phyloP scores from a whole-genome alignment of 2,329 filamentous ascomycete species.

The Colletotrichum incanum region DNA sequence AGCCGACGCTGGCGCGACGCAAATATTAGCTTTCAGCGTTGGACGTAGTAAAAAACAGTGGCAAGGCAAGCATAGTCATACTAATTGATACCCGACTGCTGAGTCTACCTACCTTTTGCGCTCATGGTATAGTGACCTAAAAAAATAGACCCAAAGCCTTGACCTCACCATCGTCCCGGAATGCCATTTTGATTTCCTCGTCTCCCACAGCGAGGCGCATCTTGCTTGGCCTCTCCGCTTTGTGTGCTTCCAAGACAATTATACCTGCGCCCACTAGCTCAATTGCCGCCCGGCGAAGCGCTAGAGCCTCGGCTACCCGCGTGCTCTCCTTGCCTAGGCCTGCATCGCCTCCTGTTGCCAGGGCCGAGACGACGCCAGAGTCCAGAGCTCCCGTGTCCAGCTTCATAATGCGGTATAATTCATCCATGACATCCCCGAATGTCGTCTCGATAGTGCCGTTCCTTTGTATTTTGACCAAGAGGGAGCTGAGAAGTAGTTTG shows the following conservation, averaged over 20 bases:
- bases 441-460: constrained; percentile 91
- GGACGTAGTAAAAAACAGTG: background rate
- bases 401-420: constrained; percentile 79
- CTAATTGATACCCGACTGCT: constrained; percentile 33
- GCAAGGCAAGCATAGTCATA: background rate
- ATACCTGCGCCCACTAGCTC: constrained; percentile 91
- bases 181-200: constrained; percentile 90
- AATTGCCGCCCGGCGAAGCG: constrained; percentile 79
- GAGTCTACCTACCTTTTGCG: constrained; percentile 14
- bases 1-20: constrained; percentile 82
- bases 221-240: constrained; percentile 89
- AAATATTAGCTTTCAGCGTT: constrained; percentile 72
- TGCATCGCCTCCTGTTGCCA: constrained; percentile 30
- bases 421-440: constrained; percentile 90
- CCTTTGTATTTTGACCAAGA: constrained; percentile 83
- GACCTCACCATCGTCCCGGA: constrained; percentile 90
- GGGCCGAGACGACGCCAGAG: background rate
- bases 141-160: constrained; percentile 79
- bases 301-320: constrained; percentile 32
- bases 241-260: constrained; percentile 84
- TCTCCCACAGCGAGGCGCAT: constrained; percentile 89
- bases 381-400: constrained; percentile 44
- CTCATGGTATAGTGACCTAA: constrained; percentile 44
- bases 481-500: constrained; percentile 88
- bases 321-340: constrained; percentile 18